Percentiles rank a stretch among this genome's conserved stretches.
phyloP scores from a whole-genome alignment of 306 rosid genomes.

The Macrotyloma uniflorum region DNA sequence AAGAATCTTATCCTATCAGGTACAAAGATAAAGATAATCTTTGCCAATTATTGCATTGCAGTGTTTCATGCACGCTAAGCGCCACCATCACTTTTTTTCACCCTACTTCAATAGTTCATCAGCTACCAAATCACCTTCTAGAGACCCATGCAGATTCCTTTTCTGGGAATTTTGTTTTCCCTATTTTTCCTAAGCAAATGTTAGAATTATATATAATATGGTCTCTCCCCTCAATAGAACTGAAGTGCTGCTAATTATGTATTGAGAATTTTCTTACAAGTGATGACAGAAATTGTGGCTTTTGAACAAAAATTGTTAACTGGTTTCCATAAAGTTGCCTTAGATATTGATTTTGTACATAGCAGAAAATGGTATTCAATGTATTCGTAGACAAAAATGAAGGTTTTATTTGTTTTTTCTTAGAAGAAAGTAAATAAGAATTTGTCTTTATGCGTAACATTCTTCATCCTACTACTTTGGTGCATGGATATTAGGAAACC shows the following conservation, averaged over 20 bases:
- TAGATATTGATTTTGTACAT: not conserved
- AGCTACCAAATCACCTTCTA: conserved; percentile 11
- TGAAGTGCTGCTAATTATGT: not conserved
- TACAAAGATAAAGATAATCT: conserved; percentile 31
- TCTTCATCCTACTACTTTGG: conserved; percentile 30
- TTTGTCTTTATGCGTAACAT: conserved; percentile 27
- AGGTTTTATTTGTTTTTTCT: not conserved
- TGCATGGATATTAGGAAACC: conserved; percentile 43
- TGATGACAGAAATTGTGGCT: conserved; percentile 26
- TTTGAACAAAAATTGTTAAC: conserved; percentile 28
- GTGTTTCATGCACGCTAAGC: conserved; percentile 39
- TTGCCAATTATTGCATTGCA: conserved; percentile 39
- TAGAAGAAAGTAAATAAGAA: not conserved
- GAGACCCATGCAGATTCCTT: conserved; percentile 26
- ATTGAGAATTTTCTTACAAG: conserved; percentile 7
- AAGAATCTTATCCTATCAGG: conserved; percentile 35
- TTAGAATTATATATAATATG: not conserved
- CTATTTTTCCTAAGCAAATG: not conserved
- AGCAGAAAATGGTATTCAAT: conserved; percentile 23
- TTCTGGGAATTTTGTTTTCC: not conserved
- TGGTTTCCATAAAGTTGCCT: conserved; percentile 25
- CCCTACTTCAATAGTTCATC: conserved; percentile 2
- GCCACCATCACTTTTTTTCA: conserved; percentile 27
- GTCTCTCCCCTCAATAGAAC: not conserved
- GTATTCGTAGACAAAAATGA: conserved; percentile 22